Conservation (phyloP, 2,329 filamentous ascomycete species). For the Penicillium sp. region DNA sequence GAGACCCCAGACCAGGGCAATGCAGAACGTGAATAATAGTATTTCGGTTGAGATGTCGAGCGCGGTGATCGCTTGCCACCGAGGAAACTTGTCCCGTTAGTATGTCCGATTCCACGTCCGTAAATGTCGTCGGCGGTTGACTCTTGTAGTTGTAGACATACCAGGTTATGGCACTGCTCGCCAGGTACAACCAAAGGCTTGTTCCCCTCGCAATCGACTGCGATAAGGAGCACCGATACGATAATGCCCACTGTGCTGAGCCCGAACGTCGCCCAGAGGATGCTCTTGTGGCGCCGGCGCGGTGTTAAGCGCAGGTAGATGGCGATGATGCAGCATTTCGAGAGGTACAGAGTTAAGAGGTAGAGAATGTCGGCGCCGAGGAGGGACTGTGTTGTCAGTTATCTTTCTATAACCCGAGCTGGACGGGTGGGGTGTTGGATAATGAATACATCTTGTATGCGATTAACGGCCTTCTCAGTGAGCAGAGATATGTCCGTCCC, state of each 20-base stretch:
- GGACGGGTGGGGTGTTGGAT: neutral
- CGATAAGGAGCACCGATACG: neutral
- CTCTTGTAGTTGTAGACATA: neutral
- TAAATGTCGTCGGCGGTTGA: neutral
- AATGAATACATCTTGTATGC: neutral
- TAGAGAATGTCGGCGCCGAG: neutral
- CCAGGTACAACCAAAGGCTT: neutral
- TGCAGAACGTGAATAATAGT: neutral
- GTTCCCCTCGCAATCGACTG: neutral
- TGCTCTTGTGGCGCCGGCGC: neutral
- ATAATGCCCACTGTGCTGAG: neutral
- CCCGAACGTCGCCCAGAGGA: neutral
- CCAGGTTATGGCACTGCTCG: neutral
- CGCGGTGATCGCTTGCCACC: neutral
- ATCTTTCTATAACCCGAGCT: neutral
- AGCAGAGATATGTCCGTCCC: neutral
- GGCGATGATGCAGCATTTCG: neutral
- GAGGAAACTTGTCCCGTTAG: neutral
- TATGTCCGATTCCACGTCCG: neutral
- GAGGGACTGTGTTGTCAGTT: neutral
- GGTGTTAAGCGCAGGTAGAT: slow-evolving; percentile 1
- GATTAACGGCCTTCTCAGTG: neutral
- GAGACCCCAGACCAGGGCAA: neutral
- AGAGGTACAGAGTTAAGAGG: neutral
- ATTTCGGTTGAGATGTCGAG: neutral